phyloP scores from a whole-genome alignment of 2,329 filamentous ascomycete species.

The Trichoderma atrobrunneum region DNA sequence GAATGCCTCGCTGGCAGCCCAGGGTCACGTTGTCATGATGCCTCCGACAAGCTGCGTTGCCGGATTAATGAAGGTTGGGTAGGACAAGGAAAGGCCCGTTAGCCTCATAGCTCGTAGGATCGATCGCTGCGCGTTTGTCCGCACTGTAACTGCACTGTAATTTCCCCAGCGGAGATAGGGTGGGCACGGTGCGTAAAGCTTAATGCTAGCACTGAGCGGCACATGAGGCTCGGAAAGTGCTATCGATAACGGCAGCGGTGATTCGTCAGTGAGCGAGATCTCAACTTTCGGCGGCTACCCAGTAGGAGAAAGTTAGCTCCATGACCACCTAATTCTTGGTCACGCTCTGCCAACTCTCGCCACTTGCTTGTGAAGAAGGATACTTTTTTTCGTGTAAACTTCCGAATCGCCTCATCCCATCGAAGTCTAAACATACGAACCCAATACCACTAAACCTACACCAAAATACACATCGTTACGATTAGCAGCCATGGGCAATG shows the following conservation, averaged over 20 bases:
- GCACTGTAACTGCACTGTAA: slow-evolving; percentile 7
- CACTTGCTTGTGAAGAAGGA: not conserved
- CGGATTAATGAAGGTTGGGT: slow-evolving; percentile 10
- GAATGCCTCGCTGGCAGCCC: slow-evolving; percentile 19
- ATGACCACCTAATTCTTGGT: not conserved
- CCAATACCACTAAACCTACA: not conserved
- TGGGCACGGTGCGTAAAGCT: not conserved
- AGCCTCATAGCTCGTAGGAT: slow-evolving; percentile 12
- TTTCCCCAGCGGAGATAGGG: not conserved
- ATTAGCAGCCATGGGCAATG: slow-evolving; percentile 75
- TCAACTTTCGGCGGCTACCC: not conserved
- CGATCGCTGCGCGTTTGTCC: slow-evolving; percentile 12
- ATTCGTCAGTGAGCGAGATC: not conserved
- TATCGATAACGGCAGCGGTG: slow-evolving; percentile 17
- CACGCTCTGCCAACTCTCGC: not conserved
- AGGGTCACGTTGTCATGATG: slow-evolving; percentile 19
- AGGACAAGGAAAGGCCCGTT: slow-evolving; percentile 10
- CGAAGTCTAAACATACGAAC: not conserved
- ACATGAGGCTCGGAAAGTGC: slow-evolving; percentile 19
- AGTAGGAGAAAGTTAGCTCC: not conserved
- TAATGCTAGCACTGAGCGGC: slow-evolving; percentile 10
- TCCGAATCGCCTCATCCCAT: not conserved
- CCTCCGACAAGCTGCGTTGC: slow-evolving; percentile 13
- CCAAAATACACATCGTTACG: not conserved
- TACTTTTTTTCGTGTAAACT: not conserved